Percentiles rank a stretch among this genome's conserved stretches.
Evolutionary conservation across 345 rosid genomes (phyloP).

Genomic region (Salix dunnii): DNA sequence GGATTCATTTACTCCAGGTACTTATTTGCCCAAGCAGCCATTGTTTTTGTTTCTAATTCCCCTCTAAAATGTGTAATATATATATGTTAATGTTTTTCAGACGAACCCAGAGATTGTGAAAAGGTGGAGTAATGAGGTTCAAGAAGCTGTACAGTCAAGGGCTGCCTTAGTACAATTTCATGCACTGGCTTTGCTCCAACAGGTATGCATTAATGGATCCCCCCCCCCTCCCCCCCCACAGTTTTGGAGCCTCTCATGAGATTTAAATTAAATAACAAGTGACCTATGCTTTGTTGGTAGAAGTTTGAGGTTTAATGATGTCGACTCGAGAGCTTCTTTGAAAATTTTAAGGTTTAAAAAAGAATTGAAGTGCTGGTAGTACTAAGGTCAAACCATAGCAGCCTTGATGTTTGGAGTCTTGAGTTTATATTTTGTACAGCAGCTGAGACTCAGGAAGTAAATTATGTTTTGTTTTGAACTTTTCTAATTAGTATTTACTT

Average conservation of each 20-base stretch:
- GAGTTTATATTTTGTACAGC: neutral
- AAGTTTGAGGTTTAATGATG: neutral
- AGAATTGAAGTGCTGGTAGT: neutral
- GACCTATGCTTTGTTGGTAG: neutral
- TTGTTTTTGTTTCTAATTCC: neutral
- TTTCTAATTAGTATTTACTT: neutral
- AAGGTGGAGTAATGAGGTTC: slow-evolving; percentile 99
- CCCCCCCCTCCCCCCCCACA: neutral
- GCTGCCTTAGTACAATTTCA: slow-evolving; percentile 98
- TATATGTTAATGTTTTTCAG: slow-evolving; percentile 9
- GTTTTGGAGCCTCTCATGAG: neutral
- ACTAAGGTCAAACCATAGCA: neutral
- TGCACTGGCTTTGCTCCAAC: slow-evolving; percentile 87
- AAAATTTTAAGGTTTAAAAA: neutral
- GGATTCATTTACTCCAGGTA: slow-evolving; percentile 95
- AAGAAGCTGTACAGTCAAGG: slow-evolving; percentile 96
- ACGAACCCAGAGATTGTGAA: slow-evolving; percentile 58
- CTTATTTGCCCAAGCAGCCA: neutral
- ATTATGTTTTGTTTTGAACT: neutral
- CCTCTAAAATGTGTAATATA: slow-evolving; percentile 1
- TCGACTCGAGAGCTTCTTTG: neutral
- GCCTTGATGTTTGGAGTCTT: neutral
- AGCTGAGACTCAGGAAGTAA: neutral
- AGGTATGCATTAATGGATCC: slow-evolving; percentile 37
- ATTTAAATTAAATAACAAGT: neutral